Evolutionary conservation across 2,329 filamentous ascomycete species (phyloP), one percentile per base, ranked within the genome.

Genomic region (Xylariaceae sp.): DNA sequence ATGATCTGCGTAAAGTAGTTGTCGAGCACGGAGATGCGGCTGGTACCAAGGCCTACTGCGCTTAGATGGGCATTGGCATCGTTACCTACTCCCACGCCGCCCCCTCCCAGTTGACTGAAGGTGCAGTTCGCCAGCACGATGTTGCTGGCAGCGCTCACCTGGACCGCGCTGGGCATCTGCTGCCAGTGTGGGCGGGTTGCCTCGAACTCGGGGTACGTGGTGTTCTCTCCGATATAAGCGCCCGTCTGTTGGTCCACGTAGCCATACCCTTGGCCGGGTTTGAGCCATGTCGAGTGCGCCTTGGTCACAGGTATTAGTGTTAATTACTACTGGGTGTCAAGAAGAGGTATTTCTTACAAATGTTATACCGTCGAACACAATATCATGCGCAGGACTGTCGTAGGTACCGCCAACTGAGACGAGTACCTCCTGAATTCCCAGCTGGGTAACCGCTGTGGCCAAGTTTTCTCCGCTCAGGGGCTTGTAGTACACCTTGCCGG

Each of bases 1-100:
- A 31, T 31, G n/a, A 31, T 31, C 14, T 31, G 29, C 29, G 29
- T 31, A 17, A 31, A 31, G 29, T 31, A 31, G 29, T 31, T 31
- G 29, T 31, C 29, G n/a, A 15, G 13, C 6, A 31, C 14, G 7
- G 29, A 31, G 14, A 31, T 15, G 11, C 14, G n/a, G 29, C 29
- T 31, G 7, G n/a, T 14, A 11, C 29, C 29, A 17, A 31, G 29
- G 12, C 29, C 29, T 9, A 31, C 29, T 31, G 15, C 14, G n/a
- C 13, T 31, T 17, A 31, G 15, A 17, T 31, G 29, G 29, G 29
- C 29, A 15, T 31, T 31, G 12, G 29, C 29, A 17, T 31, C 29
- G 15, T 31, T 31, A 31, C 29, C 29, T 14, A 31, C 14, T 31
- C 29, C 29, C 17, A 31, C 29, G 29, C 29, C 29, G 29, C 29